Evolutionary conservation across 2,329 filamentous ascomycete species (phyloP).

Genomic region (Colletotrichum melonis): DNA sequence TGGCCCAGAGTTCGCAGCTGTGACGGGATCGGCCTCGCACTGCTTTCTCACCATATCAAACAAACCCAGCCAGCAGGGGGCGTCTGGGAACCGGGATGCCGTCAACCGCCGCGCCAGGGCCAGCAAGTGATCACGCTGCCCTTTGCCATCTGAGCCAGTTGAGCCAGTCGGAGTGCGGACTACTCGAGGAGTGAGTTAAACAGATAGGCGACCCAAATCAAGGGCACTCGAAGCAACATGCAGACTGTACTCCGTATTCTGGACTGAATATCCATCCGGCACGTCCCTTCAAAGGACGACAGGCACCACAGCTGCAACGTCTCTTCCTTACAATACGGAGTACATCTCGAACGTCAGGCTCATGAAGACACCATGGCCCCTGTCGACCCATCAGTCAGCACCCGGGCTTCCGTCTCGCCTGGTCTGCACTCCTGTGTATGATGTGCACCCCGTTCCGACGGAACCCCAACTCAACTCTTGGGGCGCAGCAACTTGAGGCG

Average conservation of each 20-base stretch:
- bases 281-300: conserved; percentile 10
- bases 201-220: conserved; percentile 27
- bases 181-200: conserved; percentile 22
- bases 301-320: conserved; percentile 18
- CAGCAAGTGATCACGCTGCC: conserved; percentile 21
- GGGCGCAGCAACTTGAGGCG: conserved; percentile 36
- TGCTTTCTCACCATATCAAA: conserved; percentile 7
- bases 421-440: conserved; percentile 23
- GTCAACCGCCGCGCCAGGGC: conserved; percentile 10
- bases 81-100: conserved; percentile 1
- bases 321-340: neutral
- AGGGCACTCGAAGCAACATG: conserved; percentile 10
- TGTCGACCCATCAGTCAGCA: conserved; percentile 31
- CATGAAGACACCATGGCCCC: conserved; percentile 17
- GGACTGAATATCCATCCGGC: neutral
- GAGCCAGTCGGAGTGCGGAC: conserved; percentile 21
- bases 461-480: conserved; percentile 34
- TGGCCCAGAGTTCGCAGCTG: conserved; percentile 21
- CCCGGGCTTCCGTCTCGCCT: conserved; percentile 35
- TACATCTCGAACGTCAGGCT: conserved; percentile 29
- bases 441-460: conserved; percentile 34
- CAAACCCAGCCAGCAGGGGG: conserved; percentile 11
- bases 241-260: neutral
- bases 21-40: conserved; percentile 25
- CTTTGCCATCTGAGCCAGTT: conserved; percentile 13